Percentiles rank a stretch among this genome's conserved stretches.
These are phyloP conservation scores for Pleurozium schreberi DNA, from an alignment of 225 moss, liverwort and hornwort species.

Conservation along the genomic window DNA sequence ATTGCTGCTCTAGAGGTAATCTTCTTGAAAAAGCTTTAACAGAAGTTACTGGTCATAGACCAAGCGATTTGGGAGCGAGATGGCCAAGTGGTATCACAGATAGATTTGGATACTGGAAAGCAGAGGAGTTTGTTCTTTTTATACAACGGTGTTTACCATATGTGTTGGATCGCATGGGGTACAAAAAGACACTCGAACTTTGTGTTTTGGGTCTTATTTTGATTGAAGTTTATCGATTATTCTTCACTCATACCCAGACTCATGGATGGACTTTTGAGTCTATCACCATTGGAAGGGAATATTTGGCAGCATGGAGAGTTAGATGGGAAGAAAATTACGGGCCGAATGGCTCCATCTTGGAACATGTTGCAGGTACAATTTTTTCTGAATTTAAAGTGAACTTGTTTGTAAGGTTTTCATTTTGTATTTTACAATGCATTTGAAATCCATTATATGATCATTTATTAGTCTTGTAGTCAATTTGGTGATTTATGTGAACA, in stretches of 20 bases:
- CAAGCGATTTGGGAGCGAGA: too few species aligned
- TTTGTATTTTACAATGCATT: neutral
- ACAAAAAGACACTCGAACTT: too few species aligned
- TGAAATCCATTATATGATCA: neutral
- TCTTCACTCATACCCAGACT: neutral
- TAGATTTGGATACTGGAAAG: too few species aligned
- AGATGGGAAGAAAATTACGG: neutral
- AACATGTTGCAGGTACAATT: neutral
- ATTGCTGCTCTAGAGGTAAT: neutral
- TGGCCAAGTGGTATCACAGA: too few species aligned
- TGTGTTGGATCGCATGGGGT: too few species aligned
- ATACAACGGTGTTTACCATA: too few species aligned
- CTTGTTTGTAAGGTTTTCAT: neutral
- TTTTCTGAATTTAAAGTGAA: neutral
- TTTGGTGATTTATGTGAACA: too few species aligned
- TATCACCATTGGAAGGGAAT: neutral
- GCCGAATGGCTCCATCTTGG: neutral
- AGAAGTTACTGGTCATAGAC: too few species aligned
- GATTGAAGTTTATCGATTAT: neutral
- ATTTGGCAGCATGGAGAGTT: neutral
- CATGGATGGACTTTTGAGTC: neutral
- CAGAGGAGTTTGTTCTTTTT: too few species aligned
- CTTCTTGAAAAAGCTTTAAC: too few species aligned
- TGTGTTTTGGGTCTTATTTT: too few species aligned
- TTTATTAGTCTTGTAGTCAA: neutral